phyloP scores from a whole-genome alignment of 2,329 filamentous ascomycete genomes.

The Zymoseptoria ardabiliae region DNA sequence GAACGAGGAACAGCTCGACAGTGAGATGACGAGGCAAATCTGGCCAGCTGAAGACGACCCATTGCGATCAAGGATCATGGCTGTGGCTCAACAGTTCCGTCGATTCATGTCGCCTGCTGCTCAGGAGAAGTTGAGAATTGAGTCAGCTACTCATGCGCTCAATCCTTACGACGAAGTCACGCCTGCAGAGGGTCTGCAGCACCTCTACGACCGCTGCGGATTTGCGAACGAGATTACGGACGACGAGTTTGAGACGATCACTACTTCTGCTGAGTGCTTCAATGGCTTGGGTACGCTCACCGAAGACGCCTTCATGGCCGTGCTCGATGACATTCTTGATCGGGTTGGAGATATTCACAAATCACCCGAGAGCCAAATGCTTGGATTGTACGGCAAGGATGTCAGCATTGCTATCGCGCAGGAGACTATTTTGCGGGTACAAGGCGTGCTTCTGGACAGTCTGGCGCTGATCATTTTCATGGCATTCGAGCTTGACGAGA shows the following conservation, averaged over 20 bases:
- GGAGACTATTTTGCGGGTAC: constrained; percentile 67
- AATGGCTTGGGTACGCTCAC: constrained; percentile 45
- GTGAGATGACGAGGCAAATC: constrained; percentile 14
- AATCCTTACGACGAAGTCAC: constrained; percentile 28
- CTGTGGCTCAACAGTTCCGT: constrained; percentile 14
- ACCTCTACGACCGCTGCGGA: constrained; percentile 69
- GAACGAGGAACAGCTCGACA: neutral
- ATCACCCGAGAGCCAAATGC: constrained; percentile 38
- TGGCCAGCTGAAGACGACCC: constrained; percentile 29
- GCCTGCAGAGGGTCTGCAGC: constrained; percentile 61
- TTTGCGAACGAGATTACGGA: constrained; percentile 75
- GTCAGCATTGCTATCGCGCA: constrained; percentile 69
- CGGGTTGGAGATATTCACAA: constrained; percentile 30
- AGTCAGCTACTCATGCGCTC: constrained; percentile 10
- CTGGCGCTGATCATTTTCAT: constrained; percentile 79
- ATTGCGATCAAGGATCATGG: constrained; percentile 17
- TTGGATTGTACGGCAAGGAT: constrained; percentile 71
- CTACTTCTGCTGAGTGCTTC: constrained; percentile 60
- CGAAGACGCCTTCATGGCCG: constrained; percentile 46
- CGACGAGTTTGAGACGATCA: constrained; percentile 67
- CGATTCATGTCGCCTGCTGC: constrained; percentile 10
- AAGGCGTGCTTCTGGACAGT: constrained; percentile 71
- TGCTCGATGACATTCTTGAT: constrained; percentile 43
- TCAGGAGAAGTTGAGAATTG: constrained; percentile 11
- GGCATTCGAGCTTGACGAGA: constrained; percentile 70